Conservation (phyloP, 1,284 basidiomycete genomes). For the Rhodotorula sp. region DNA sequence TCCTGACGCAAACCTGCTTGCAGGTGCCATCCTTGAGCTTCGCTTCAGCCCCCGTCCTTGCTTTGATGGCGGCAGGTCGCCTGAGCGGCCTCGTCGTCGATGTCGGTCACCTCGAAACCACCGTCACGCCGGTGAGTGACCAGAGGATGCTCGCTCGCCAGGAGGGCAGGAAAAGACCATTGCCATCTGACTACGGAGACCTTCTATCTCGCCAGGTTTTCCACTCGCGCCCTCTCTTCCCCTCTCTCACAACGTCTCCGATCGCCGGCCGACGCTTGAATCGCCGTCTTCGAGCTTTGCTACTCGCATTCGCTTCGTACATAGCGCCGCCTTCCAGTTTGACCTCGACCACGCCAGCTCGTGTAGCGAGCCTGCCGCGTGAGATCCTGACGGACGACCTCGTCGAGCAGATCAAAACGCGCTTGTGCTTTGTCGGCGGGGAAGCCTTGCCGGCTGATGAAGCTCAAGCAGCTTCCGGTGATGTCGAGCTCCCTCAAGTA, state of each 20-base stretch:
- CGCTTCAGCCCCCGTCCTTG: constrained; percentile 77
- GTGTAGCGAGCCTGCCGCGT: constrained; percentile 64
- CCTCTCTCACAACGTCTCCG: constrained; percentile 74
- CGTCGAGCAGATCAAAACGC: constrained; percentile 78
- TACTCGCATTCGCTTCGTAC: constrained; percentile 76
- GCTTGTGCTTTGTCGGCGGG: constrained; percentile 67
- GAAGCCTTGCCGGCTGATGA: background rate
- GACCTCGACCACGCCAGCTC: constrained; percentile 54
- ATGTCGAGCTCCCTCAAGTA: constrained; percentile 1
- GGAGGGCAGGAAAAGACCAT: background rate
- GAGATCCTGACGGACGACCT: constrained; percentile 69
- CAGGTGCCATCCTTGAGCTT: constrained; percentile 91
- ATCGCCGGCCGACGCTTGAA: constrained; percentile 73
- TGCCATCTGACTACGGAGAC: too few relatives aligned
- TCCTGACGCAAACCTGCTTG: background rate
- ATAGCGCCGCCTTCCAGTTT: constrained; percentile 60
- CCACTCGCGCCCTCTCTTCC: constrained; percentile 77
- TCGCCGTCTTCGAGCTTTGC: constrained; percentile 69
- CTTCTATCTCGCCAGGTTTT: constrained; percentile 63
- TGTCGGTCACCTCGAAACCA: constrained; percentile 84
- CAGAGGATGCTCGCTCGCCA: background rate
- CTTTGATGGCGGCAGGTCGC: constrained; percentile 77
- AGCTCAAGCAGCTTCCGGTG: background rate
- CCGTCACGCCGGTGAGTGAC: constrained; percentile 70
- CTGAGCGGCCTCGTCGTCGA: constrained; percentile 92